Percentiles rank a stretch among this genome's conserved stretches.
phyloP scores from a whole-genome alignment of 2,329 filamentous ascomycete species.

The Nannizziopsis arthrosporioides region DNA sequence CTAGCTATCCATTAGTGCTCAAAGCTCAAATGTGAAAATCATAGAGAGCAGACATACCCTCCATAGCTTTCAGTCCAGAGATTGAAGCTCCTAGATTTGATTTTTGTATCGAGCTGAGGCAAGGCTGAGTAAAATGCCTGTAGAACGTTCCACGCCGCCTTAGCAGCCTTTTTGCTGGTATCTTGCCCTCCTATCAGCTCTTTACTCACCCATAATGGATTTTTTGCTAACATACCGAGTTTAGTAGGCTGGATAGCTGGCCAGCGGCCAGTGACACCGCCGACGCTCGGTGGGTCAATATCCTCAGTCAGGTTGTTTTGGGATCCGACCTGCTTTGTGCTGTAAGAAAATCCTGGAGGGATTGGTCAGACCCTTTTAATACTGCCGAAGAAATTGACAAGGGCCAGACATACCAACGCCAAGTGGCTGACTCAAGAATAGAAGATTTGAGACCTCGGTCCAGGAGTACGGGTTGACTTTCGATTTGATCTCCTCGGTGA shows the following conservation, averaged over 20 bases:
- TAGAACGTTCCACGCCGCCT: slow-evolving; percentile 44
- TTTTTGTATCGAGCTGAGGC: slow-evolving; percentile 37
- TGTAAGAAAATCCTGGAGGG: slow-evolving; percentile 26
- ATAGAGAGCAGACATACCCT: slow-evolving; percentile 27
- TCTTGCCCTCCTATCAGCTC: slow-evolving; percentile 22
- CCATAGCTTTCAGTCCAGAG: slow-evolving; percentile 48
- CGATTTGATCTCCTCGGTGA: slow-evolving; percentile 36
- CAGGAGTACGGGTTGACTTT: slow-evolving; percentile 48
- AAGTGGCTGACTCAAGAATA: slow-evolving; percentile 52
- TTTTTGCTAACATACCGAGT: slow-evolving; percentile 24
- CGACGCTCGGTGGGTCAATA: slow-evolving; percentile 35
- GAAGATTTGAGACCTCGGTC: slow-evolving; percentile 48
- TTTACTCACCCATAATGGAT: neutral
- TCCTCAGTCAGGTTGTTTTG: slow-evolving; percentile 35
- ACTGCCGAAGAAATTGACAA: neutral
- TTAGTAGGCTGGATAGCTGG: slow-evolving; percentile 40
- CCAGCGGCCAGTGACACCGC: slow-evolving; percentile 37
- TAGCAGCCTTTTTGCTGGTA: slow-evolving; percentile 46
- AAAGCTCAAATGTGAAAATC: neutral
- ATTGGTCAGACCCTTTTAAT: neutral
- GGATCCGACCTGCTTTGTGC: slow-evolving; percentile 29
- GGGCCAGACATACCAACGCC: slow-evolving; percentile 37
- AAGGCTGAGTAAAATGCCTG: slow-evolving; percentile 44
- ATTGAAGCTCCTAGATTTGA: slow-evolving; percentile 45
- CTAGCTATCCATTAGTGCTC: slow-evolving; percentile 26